Conservation (phyloP, 2,329 filamentous ascomycete genomes). For the Sphaceloma murrayae region DNA sequence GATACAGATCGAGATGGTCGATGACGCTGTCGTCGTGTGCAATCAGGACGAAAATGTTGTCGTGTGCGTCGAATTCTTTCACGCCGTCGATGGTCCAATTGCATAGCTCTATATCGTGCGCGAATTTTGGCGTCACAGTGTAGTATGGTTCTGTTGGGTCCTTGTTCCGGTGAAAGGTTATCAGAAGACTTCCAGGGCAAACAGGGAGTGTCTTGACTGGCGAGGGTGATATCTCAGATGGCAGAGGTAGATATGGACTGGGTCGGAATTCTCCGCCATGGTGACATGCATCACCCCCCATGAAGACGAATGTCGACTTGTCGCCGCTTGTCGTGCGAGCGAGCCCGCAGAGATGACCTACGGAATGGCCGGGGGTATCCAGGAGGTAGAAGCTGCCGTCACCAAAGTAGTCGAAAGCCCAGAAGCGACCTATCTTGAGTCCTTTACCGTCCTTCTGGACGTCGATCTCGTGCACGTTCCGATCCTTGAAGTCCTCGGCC, state of each 20-base stretch:
- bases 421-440: constrained; percentile 38
- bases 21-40: constrained; percentile 41
- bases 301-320: constrained; percentile 38
- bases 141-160: constrained; percentile 30
- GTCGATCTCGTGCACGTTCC: constrained; percentile 31
- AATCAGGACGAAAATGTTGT: constrained; percentile 38
- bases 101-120: constrained; percentile 29
- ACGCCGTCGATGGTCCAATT: constrained; percentile 37
- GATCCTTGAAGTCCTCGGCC: constrained; percentile 34
- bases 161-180: constrained; percentile 31
- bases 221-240: constrained; percentile 30
- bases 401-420: constrained; percentile 45
- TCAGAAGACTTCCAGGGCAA: constrained; percentile 37
- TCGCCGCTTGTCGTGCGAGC: constrained; percentile 33
- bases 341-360: constrained; percentile 43
- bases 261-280: constrained; percentile 40
- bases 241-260: constrained; percentile 34
- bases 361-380: constrained; percentile 44
- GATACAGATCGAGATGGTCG: constrained; percentile 42
- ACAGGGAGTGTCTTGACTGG: constrained; percentile 15
- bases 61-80: constrained; percentile 38
- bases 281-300: constrained; percentile 43
- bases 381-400: constrained; percentile 50
- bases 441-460: constrained; percentile 29
- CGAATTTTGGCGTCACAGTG: constrained; percentile 27